phyloP scores from a whole-genome alignment of 1,284 basidiomycete species.

The Leccinum griseonigrum region DNA sequence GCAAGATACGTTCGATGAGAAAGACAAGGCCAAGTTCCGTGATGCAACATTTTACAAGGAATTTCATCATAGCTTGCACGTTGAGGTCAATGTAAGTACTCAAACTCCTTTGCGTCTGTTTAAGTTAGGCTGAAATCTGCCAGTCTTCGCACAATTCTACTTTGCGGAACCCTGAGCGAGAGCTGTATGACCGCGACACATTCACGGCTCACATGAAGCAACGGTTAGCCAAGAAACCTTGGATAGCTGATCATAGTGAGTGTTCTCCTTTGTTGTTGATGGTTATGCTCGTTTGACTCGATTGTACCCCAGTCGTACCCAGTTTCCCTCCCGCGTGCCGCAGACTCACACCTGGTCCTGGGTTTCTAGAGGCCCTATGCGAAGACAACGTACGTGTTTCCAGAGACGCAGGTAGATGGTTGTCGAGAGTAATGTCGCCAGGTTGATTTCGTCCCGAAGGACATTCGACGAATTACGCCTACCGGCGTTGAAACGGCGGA shows the following conservation, averaged over 20 bases:
- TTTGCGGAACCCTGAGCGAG: conserved; percentile 42
- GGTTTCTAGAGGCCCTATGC: conserved; percentile 53
- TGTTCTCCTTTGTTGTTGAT: not conserved
- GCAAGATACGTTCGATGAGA: conserved; percentile 50
- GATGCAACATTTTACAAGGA: conserved; percentile 45
- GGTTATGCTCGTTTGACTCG: not conserved
- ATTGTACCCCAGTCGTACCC: conserved; percentile 46
- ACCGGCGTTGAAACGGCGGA: conserved; percentile 56
- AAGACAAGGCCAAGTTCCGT: conserved; percentile 49
- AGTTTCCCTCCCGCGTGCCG: conserved; percentile 52
- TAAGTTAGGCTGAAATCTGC: not conserved
- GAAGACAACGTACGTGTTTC: conserved; percentile 23
- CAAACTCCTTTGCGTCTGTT: not conserved
- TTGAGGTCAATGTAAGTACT: conserved; percentile 46
- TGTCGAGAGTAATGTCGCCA: conserved; percentile 28
- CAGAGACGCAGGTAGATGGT: not conserved
- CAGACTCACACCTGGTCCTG: conserved; percentile 62
- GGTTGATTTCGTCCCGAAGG: conserved; percentile 53
- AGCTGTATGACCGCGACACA: conserved; percentile 34
- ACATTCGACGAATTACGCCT: conserved; percentile 50
- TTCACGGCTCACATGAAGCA: conserved; percentile 50
- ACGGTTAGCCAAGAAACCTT: conserved; percentile 53
- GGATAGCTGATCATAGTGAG: conserved; percentile 45
- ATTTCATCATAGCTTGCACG: conserved; percentile 51
- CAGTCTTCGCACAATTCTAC: conserved; percentile 49